Conservation (phyloP, 768 basidiomycete species). For the Xanthoconium purpureum region DNA sequence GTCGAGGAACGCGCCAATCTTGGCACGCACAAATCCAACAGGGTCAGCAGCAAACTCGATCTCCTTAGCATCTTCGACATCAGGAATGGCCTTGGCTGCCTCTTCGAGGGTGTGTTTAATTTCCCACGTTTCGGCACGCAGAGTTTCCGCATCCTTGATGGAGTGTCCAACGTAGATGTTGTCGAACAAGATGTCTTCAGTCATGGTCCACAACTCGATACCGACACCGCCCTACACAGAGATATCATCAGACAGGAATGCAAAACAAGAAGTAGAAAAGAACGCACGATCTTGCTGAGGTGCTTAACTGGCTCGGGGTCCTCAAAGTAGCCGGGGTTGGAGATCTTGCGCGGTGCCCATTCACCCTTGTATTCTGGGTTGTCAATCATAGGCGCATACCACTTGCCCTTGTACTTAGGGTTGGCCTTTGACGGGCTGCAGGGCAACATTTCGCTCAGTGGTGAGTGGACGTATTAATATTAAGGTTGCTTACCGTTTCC, state of each 20-base stretch:
- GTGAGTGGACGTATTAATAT: not conserved
- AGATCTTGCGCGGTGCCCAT: constrained; percentile 89
- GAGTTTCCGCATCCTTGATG: constrained; percentile 71
- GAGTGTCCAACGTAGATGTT: constrained; percentile 96
- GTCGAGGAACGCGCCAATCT: constrained; percentile 78
- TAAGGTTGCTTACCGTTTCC: constrained; percentile 59
- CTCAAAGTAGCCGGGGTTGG: constrained; percentile 90
- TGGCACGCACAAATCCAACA: constrained; percentile 73
- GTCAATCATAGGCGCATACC: constrained; percentile 91
- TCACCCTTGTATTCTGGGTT: constrained; percentile 97
- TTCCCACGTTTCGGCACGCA: constrained; percentile 87
- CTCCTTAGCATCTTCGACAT: constrained; percentile 45
- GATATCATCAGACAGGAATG: not conserved
- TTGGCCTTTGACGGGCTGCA: constrained; percentile 81
- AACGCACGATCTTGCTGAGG: constrained; percentile 78
- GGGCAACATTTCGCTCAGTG: not conserved
- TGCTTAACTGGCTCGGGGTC: constrained; percentile 78
- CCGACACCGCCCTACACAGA: constrained; percentile 79
- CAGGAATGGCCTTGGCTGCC: constrained; percentile 42
- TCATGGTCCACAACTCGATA: constrained; percentile 99
- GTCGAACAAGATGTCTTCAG: constrained; percentile 89
- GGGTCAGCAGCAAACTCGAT: constrained; percentile 68
- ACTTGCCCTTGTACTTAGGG: constrained; percentile 97
- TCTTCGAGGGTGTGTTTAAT: constrained; percentile 85
- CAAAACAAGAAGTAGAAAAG: too few relatives aligned